Evolutionary conservation across 257 asterid species (phyloP), one percentile per base, ranked within the genome.

Genomic region (Gynochthodes officinalis): DNA sequence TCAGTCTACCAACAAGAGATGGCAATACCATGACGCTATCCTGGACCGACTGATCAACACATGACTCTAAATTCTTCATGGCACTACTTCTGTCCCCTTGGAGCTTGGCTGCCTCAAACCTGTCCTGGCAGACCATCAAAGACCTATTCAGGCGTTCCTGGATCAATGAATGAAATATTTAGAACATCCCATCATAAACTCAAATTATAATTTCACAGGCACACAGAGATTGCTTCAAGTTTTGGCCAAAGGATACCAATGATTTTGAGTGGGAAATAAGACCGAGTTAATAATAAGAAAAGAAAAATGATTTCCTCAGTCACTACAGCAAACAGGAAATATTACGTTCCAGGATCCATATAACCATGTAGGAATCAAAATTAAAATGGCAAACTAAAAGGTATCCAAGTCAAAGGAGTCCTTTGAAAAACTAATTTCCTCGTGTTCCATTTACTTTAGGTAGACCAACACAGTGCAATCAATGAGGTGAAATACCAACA

Each of bases 101-200:
- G 78, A 83, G 74, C 82, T 84, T 90, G 63, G 93, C 87, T 1
- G 87, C 46, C 84, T 93, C 97, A 62, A 82, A 84, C 75, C 86
- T 89, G 89, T 93, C 97, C 77, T 93, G 97, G 85, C 98, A 93
- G 64, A 93, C 98, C 73, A 77, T 78, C 58, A 93, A 79, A 72
- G 96, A 82, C 73, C 96, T 84, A 60, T 80, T 83, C 86, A 93
- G 50, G 67, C 82, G 81, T 75, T 93, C 97, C 98, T 93, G 85
- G 14, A 75, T 25, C 59, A 28, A 66, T n/a, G 11, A 43, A 72
- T 42, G 44, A 63, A n/a, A 81, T 70, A 60, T 28, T 67, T 53
- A 70, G 54, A 25, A 33, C 16, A 52, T 53, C 64, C 30, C 21
- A 69, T 19, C 62, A 32, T 37, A 2, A 8, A 48, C 40, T 33